Conservation (phyloP, 2,329 filamentous ascomycete genomes). For the Dryadomyces quercivorus region DNA sequence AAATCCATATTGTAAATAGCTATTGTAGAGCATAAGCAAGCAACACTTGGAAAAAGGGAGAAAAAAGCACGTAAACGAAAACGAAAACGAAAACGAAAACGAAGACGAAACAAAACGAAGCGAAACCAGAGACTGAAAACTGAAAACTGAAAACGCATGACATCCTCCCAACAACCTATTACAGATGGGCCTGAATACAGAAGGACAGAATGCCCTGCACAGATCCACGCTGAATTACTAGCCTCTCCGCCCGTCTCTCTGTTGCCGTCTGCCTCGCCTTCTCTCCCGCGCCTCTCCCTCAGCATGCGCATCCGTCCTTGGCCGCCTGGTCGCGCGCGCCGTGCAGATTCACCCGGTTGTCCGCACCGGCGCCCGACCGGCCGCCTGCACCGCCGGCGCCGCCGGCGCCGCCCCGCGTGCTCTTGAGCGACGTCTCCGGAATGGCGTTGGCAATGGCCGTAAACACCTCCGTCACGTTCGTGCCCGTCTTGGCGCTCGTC, state of each 20-base stretch:
- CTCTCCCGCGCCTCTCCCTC: slow-evolving; percentile 11
- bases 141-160: too few relatives aligned
- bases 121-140: neutral
- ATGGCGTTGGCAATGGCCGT: slow-evolving; percentile 97
- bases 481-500: slow-evolving; percentile 91
- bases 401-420: slow-evolving; percentile 49
- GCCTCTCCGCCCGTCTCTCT: neutral
- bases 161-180: too few relatives aligned
- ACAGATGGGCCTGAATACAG: too few relatives aligned
- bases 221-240: neutral
- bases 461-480: slow-evolving; percentile 92
- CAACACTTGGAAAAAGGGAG: too few relatives aligned
- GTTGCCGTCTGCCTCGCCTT: neutral
- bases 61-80: neutral
- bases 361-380: slow-evolving; percentile 31
- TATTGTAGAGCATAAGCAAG: neutral
- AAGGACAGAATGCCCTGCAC: too few relatives aligned
- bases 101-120: neutral
- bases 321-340: slow-evolving; percentile 60
- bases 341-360: slow-evolving; percentile 71
- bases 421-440: slow-evolving; percentile 92
- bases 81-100: neutral
- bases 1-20: neutral
- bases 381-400: slow-evolving; percentile 48
- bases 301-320: slow-evolving; percentile 91